Conservation (phyloP, 169 alveolate species). For the Amoebophrya sp. region DNA sequence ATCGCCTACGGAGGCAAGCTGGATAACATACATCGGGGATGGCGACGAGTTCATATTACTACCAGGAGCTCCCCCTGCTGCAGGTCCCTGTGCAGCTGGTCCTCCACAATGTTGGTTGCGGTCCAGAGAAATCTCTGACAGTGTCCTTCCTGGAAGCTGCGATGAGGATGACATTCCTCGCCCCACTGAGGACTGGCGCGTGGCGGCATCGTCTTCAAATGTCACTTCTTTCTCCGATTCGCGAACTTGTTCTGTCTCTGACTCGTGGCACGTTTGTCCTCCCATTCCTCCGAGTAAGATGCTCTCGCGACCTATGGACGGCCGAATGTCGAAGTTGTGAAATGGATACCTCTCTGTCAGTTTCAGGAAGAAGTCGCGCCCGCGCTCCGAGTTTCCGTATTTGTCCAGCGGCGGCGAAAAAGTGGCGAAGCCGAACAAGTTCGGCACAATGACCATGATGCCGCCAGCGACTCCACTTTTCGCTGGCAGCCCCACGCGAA, state of each 20-base stretch:
- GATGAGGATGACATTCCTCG: no score
- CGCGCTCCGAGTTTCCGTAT: constrained; percentile 29
- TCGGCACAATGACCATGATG: constrained; percentile 9
- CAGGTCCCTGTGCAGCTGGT: not conserved
- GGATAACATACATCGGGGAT: not conserved
- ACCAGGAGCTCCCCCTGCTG: not conserved
- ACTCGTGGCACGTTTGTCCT: no score
- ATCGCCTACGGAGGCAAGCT: not conserved
- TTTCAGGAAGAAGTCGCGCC: not conserved
- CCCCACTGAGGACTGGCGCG: no score
- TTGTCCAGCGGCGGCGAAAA: constrained; percentile 34
- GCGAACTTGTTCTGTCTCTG: no score
- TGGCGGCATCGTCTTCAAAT: not conserved
- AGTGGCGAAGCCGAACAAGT: constrained; percentile 32
- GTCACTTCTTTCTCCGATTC: no score
- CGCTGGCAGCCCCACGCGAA: constrained; percentile 31
- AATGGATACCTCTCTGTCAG: not conserved
- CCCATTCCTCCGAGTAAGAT: not conserved
- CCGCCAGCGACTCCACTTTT: constrained; percentile 36
- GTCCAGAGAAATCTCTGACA: not conserved
- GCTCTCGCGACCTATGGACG: no score
- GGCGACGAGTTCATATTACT: no score
- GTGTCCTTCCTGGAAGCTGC: not conserved
- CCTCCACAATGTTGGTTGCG: no score
- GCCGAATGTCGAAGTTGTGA: not conserved